phyloP scores from a whole-genome alignment of 768 basidiomycete species.

The Amanita pseudoporphyria region DNA sequence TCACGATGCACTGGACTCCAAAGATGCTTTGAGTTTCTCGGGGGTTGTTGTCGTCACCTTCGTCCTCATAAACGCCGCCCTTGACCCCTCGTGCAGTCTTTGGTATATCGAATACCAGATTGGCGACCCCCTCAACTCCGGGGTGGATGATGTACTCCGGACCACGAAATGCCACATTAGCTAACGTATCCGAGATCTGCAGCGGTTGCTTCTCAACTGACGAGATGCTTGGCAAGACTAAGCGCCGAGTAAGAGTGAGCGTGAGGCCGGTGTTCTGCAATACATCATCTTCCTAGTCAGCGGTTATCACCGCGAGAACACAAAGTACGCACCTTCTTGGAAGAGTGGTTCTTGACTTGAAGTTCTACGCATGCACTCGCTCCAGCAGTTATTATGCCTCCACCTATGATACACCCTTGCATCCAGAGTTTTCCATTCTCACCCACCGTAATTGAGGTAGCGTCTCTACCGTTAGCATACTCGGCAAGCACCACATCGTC shows the following conservation, averaged over 20 bases:
- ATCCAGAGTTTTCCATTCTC: constrained; percentile 78
- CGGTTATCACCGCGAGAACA: constrained; percentile 4
- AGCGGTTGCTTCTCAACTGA: constrained; percentile 36
- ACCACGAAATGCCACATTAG: constrained; percentile 62
- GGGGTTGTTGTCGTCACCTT: constrained; percentile 29
- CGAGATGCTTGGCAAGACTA: constrained; percentile 41
- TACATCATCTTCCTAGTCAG: not conserved
- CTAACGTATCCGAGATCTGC: constrained; percentile 58
- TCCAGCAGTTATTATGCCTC: constrained; percentile 52
- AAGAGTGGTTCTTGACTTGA: constrained; percentile 74
- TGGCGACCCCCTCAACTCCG: constrained; percentile 69
- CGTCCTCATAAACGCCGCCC: constrained; percentile 43
- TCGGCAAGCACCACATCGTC: constrained; percentile 26
- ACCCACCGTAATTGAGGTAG: constrained; percentile 56
- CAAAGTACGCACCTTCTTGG: constrained; percentile 51
- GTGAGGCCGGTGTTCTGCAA: constrained; percentile 59
- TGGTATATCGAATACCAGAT: constrained; percentile 76
- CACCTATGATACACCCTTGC: constrained; percentile 54
- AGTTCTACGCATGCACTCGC: constrained; percentile 65
- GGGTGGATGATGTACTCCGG: constrained; percentile 68
- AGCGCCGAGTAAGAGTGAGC: constrained; percentile 47
- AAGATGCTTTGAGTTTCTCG: constrained; percentile 47
- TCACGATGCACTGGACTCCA: constrained; percentile 56
- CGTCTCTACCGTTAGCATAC: constrained; percentile 12
- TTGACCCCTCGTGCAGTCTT: constrained; percentile 50